Evolutionary conservation across 331 rosid species (phyloP), one percentile per base, ranked within the genome.

Genomic region (Ulmus americana): DNA sequence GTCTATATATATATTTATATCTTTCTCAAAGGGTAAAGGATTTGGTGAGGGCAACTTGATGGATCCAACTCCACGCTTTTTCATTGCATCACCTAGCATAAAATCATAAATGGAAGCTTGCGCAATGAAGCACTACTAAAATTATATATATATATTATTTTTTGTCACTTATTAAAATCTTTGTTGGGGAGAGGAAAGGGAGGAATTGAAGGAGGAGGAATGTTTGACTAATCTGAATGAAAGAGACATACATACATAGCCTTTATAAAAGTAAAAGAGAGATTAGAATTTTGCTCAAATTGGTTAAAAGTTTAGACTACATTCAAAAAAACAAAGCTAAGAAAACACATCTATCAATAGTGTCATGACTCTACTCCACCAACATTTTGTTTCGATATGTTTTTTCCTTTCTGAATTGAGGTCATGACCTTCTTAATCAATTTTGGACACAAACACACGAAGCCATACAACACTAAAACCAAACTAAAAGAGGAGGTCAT

Each of bases 101-200:
- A 11, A 39, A 63, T 38, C 28, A 60, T 52, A 67, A 7, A 66
- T 59, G 77, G 68, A 66, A 51, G 61, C 61, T 51, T 52, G 57
- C 77, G 68, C 59, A 65, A 73, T 56, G 63, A 59, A 44, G 68
- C 69, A 74, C 73, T 54, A 40, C 10, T 39, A 67, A 59, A 45
- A 7, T 38, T 7, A 8, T 54, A 15, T 16, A 28, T 12, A 45
- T 61, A 13, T 55, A n/a, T 48, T 8, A 5, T 10, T 8, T 3
- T 52, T 35, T 11, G 28, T 41, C 72, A 14, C 45, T 45, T 28
- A 45, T 57, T 61, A 18, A 55, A 61, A 39, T 43, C 12, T 47
- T 61, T 45, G 59, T 16, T 55, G 59, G 38, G 6, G 6, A 12
- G 43, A 41, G 22, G 8, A 59, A 15, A 15, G 64, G 7, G 64